Conservation (phyloP, 257 asterid genomes). For the Handroanthus guayacan region DNA sequence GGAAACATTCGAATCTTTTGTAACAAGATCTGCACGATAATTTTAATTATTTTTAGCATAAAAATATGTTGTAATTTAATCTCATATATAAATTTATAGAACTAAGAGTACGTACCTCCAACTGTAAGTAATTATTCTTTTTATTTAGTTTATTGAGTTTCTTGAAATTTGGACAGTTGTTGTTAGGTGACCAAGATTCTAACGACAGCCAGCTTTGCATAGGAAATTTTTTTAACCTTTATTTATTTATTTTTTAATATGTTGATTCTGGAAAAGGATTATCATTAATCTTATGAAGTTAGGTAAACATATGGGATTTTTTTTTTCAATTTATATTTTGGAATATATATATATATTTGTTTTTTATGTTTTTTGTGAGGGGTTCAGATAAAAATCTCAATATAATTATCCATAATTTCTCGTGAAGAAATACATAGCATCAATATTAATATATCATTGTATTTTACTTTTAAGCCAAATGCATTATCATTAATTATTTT, state of each 20-base stretch:
- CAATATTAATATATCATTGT: too few relatives aligned
- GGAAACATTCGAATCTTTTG: slow-evolving; percentile 32
- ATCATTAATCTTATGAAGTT: too few relatives aligned
- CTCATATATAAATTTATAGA: slow-evolving; percentile 12
- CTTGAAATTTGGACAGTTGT: slow-evolving; percentile 23
- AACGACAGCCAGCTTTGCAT: neutral
- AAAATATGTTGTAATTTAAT: neutral
- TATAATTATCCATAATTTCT: too few relatives aligned
- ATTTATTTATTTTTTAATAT: too few relatives aligned
- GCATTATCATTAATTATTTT: too few relatives aligned
- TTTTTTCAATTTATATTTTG: neutral
- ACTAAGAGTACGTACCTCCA: neutral
- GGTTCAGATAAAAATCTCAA: too few relatives aligned
- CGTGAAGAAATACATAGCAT: too few relatives aligned
- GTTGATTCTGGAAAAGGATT: too few relatives aligned
- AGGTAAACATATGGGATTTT: too few relatives aligned
- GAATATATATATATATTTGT: too few relatives aligned
- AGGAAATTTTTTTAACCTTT: too few relatives aligned
- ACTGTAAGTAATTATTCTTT: neutral
- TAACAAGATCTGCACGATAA: slow-evolving; percentile 12
- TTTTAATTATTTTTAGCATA: neutral
- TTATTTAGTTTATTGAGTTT: neutral
- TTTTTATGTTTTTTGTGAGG: neutral
- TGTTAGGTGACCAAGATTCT: slow-evolving; percentile 29
- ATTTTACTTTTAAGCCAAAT: too few relatives aligned